Conservation (phyloP, 306 rosid genomes). For the Vachellia collinsii region DNA sequence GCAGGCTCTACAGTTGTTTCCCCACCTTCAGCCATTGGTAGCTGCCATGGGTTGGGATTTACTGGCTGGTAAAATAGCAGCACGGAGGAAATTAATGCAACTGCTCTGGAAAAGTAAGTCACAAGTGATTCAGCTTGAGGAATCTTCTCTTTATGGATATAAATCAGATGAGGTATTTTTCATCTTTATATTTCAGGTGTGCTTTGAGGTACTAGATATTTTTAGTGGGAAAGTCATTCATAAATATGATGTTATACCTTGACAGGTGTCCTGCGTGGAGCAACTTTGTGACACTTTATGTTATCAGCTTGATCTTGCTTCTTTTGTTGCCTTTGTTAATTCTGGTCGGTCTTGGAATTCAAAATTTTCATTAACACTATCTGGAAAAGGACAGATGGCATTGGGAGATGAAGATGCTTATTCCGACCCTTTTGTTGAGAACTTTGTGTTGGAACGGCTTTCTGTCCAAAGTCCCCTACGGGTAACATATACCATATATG, state of each 20-base stretch:
- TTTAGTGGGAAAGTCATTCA: slow-evolving; percentile 31
- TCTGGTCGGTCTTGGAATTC: slow-evolving; percentile 89
- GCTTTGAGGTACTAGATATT: slow-evolving; percentile 39
- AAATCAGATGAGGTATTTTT: slow-evolving; percentile 85
- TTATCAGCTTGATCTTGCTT: slow-evolving; percentile 91
- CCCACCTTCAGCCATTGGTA: slow-evolving; percentile 92
- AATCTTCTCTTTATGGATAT: slow-evolving; percentile 76
- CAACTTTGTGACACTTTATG: slow-evolving; percentile 89
- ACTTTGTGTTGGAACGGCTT: slow-evolving; percentile 93
- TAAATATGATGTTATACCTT: slow-evolving; percentile 33
- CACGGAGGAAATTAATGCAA: slow-evolving; percentile 86
- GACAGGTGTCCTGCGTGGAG: slow-evolving; percentile 90
- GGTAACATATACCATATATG: slow-evolving; percentile 65
- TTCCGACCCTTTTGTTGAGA: slow-evolving; percentile 86
- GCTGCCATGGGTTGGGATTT: slow-evolving; percentile 99
- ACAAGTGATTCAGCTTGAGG: slow-evolving; percentile 78
- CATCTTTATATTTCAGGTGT: slow-evolving; percentile 39
- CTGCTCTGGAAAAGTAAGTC: slow-evolving; percentile 90
- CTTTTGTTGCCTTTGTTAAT: slow-evolving; percentile 88
- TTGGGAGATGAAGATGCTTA: slow-evolving; percentile 55
- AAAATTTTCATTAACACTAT: slow-evolving; percentile 65
- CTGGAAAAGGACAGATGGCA: slow-evolving; percentile 63
- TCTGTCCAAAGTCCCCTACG: slow-evolving; percentile 96
- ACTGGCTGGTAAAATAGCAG: slow-evolving; percentile 76
- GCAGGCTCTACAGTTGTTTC: slow-evolving; percentile 82